A percentile compares a stretch with the other conserved stretches of the same genome.
phyloP scores from a whole-genome alignment of 768 basidiomycete genomes.

The Termitomyces sp. region DNA sequence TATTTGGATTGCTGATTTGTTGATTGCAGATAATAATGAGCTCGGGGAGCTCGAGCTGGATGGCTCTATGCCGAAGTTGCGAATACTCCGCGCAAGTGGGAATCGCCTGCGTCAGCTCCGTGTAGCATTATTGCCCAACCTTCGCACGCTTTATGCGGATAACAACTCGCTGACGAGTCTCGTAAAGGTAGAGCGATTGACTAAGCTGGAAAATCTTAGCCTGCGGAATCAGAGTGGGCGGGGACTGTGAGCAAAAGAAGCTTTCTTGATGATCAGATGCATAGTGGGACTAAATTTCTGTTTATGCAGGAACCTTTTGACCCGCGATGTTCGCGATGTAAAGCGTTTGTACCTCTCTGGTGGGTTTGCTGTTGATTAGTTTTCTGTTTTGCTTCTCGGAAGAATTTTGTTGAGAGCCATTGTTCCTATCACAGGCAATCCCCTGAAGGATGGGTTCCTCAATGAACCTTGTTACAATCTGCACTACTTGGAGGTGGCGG shows the following conservation, averaged over 20 bases:
- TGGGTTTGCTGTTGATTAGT: slow-evolving; percentile 37
- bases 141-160: slow-evolving; percentile 93
- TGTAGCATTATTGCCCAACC: slow-evolving; percentile 57
- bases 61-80: slow-evolving; percentile 62
- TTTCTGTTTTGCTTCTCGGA: too few species aligned
- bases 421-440: slow-evolving; percentile 64
- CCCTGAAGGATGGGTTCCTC: slow-evolving; percentile 59
- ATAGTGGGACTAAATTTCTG: slow-evolving; percentile 13
- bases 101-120: slow-evolving; percentile 75
- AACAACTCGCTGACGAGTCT: slow-evolving; percentile 64
- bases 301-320: slow-evolving; percentile 39
- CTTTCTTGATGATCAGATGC: slow-evolving; percentile 25
- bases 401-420: neutral
- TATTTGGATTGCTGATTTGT: neutral
- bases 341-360: slow-evolving; percentile 95
- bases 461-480: slow-evolving; percentile 83
- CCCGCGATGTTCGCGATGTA: slow-evolving; percentile 83
- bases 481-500: slow-evolving; percentile 89
- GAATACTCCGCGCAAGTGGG: slow-evolving; percentile 82
- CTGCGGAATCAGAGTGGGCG: slow-evolving; percentile 84
- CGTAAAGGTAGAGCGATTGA: slow-evolving; percentile 52
- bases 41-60: slow-evolving; percentile 55
- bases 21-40: slow-evolving; percentile 65
- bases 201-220: slow-evolving; percentile 85
- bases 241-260: slow-evolving; percentile 58